phyloP scores from a whole-genome alignment of 208 protist genomes.

The Crithidia bombi region DNA sequence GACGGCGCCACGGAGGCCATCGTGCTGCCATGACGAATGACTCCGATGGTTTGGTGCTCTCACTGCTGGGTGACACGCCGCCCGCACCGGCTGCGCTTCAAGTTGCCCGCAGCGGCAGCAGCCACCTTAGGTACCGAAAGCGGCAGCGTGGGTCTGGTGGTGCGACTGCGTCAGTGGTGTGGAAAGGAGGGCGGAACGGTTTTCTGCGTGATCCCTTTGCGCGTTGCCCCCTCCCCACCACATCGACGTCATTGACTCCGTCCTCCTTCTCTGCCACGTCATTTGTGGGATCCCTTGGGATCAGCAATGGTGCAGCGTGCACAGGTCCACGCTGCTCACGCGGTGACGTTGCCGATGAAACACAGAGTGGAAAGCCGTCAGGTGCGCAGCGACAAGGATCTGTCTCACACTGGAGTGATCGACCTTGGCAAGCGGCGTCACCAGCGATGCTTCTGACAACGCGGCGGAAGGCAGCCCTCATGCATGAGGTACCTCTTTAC shows the following conservation, averaged over 20 bases:
- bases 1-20: neutral
- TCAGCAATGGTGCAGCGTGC: neutral
- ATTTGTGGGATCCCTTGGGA: too few relatives aligned
- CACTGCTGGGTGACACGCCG: neutral
- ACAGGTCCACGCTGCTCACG: neutral
- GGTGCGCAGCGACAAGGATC: neutral
- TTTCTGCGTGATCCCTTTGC: neutral
- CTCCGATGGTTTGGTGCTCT: neutral
- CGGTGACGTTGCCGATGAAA: too few relatives aligned
- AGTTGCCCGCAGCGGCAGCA: neutral
- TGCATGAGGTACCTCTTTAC: too few relatives aligned
- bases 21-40: neutral
- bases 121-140: neutral
- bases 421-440: neutral
- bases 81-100: neutral
- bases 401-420: conserved; percentile 1
- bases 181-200: neutral
- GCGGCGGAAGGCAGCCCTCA: neutral
- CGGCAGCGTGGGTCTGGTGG: neutral
- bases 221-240: neutral
- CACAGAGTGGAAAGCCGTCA: too few relatives aligned
- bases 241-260: neutral
- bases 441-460: neutral
- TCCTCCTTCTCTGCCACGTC: neutral
- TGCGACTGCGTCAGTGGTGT: neutral